These are phyloP conservation scores for Penicillium cosmopolitanum DNA, from an alignment of 495 filamentous ascomycete species.

Conservation along the genomic window DNA sequence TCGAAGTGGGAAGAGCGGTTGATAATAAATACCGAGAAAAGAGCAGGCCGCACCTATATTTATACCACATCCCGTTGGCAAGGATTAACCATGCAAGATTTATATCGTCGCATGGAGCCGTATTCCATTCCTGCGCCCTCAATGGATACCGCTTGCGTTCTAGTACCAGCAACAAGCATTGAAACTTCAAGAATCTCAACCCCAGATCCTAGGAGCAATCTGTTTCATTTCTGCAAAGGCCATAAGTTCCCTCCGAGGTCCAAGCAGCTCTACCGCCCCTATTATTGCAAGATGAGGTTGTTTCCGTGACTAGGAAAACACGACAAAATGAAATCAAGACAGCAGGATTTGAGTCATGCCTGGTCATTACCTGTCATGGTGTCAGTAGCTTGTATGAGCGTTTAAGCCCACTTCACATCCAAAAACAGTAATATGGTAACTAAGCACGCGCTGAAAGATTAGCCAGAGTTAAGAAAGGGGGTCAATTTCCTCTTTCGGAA, in stretches of 20 bases:
- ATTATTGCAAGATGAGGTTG: no score
- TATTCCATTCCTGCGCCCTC: background rate
- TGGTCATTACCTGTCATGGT: no score
- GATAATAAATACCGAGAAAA: background rate
- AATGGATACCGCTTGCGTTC: background rate
- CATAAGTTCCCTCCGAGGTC: no score
- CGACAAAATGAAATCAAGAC: no score
- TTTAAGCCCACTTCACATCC: no score
- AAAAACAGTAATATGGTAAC: no score
- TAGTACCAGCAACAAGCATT: background rate
- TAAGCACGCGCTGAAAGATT: background rate
- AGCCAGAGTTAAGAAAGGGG: background rate
- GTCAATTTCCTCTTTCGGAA: background rate
- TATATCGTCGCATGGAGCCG: background rate
- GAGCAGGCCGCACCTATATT: slow-evolving; percentile 5
- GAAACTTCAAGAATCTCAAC: slow-evolving; percentile 1
- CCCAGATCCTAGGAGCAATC: no score
- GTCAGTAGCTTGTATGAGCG: no score
- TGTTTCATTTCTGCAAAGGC: no score
- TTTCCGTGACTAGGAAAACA: no score
- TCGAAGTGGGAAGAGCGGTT: slow-evolving; percentile 3
- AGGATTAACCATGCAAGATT: background rate
- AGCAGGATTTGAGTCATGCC: no score
- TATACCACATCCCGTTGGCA: slow-evolving; percentile 3
- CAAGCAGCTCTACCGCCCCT: no score